These are phyloP conservation scores for Rhizopogon vulgaris DNA, from an alignment of 768 basidiomycete species.

Conservation along the genomic window DNA sequence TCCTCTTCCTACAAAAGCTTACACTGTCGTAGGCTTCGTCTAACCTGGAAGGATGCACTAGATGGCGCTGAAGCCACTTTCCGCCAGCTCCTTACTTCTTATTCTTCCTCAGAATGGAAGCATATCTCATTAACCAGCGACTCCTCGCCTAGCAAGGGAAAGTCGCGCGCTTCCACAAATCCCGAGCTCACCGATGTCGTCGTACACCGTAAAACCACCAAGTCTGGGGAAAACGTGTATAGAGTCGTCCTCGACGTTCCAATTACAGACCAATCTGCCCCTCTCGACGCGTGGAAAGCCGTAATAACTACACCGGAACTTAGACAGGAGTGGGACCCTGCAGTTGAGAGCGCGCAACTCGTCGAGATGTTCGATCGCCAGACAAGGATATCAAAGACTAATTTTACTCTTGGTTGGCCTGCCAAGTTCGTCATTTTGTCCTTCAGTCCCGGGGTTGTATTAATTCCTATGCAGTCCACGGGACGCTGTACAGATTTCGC, in stretches of 20 bases:
- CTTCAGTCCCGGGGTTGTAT: slow-evolving; percentile 1
- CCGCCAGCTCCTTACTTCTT: slow-evolving; percentile 67
- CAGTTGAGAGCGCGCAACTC: slow-evolving; percentile 78
- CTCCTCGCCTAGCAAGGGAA: slow-evolving; percentile 53
- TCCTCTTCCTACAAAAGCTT: background rate
- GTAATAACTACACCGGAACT: slow-evolving; percentile 83
- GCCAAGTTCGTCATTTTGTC: slow-evolving; percentile 66
- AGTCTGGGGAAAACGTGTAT: slow-evolving; percentile 72
- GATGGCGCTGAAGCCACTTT: slow-evolving; percentile 72
- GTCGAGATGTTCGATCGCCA: slow-evolving; percentile 83
- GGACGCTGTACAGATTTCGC: slow-evolving; percentile 91
- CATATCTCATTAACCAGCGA: slow-evolving; percentile 50
- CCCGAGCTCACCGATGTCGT: slow-evolving; percentile 69
- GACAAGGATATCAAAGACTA: slow-evolving; percentile 84
- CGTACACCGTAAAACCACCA: slow-evolving; percentile 67
- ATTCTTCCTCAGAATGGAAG: slow-evolving; percentile 74
- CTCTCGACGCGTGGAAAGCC: slow-evolving; percentile 76
- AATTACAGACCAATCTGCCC: slow-evolving; percentile 44
- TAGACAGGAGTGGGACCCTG: slow-evolving; percentile 88
- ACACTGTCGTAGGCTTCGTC: slow-evolving; percentile 52
- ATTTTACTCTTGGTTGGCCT: slow-evolving; percentile 93
- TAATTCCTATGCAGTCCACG: slow-evolving; percentile 57
- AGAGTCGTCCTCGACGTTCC: slow-evolving; percentile 79
- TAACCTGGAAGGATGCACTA: slow-evolving; percentile 78
- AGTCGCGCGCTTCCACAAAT: slow-evolving; percentile 41